phyloP scores from a whole-genome alignment of 2,329 filamentous ascomycete genomes.

The Blastomyces parvus region DNA sequence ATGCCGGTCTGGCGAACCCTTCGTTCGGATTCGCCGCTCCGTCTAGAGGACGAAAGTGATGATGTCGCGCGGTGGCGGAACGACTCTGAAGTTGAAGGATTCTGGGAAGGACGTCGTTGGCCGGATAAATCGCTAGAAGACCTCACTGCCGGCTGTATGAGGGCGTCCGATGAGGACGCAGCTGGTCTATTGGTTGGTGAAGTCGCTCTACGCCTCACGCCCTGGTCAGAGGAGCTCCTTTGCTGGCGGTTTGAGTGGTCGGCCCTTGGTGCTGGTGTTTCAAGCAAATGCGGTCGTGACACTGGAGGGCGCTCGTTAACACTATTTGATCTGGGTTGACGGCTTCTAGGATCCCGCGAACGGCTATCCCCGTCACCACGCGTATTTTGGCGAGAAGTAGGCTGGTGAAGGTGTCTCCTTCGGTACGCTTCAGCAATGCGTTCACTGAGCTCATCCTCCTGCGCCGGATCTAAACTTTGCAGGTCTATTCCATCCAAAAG shows the following conservation, averaged over 20 bases:
- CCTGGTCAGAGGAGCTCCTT: conserved; percentile 22
- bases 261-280: conserved; percentile 12
- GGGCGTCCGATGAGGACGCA: conserved; percentile 21
- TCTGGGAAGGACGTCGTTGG: conserved; percentile 16
- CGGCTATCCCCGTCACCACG: neutral
- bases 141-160: conserved; percentile 40
- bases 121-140: conserved; percentile 56
- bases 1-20: conserved; percentile 1
- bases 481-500: conserved; percentile 80
- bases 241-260: conserved; percentile 12
- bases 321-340: conserved; percentile 5
- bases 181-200: conserved; percentile 25
- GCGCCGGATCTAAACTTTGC: conserved; percentile 70
- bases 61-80: conserved; percentile 4
- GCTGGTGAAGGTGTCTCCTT: conserved; percentile 49
- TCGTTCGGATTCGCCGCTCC: conserved; percentile 2
- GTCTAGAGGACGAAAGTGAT: neutral
- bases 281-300: conserved; percentile 19
- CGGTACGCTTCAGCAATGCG: conserved; percentile 83
- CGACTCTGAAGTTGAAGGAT: neutral
- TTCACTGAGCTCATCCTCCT: conserved; percentile 84
- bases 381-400: neutral
- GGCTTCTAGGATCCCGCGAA: neutral
- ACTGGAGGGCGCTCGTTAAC: conserved; percentile 15
- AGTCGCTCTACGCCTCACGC: conserved; percentile 18